Evolutionary conservation across 1,284 basidiomycete species (phyloP).

Genomic region (Bjerkandera adusta): DNA sequence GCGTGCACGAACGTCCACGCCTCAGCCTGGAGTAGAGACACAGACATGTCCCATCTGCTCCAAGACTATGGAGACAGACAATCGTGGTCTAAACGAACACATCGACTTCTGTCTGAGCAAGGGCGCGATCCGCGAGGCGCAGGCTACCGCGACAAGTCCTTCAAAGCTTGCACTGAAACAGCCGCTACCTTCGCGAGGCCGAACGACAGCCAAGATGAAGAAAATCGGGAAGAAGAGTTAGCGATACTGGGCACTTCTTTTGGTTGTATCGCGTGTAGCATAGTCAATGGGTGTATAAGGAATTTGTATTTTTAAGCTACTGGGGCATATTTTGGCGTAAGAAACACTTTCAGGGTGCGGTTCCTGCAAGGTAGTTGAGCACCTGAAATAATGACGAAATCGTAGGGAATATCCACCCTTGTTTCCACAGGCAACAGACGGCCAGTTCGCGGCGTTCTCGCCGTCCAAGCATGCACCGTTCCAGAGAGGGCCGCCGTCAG

Average conservation of each 20-base stretch:
- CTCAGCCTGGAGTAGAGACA: neutral
- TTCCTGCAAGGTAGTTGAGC: neutral
- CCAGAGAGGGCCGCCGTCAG: conserved; percentile 43
- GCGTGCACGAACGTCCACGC: too few species aligned
- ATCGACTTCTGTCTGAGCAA: conserved; percentile 78
- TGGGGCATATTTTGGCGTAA: neutral
- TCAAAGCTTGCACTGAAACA: neutral
- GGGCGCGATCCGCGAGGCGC: conserved; percentile 65
- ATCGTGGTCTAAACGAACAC: conserved; percentile 68
- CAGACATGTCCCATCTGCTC: conserved; percentile 65
- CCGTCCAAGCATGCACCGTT: conserved; percentile 49
- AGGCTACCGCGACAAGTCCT: conserved; percentile 28
- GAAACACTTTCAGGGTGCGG: neutral
- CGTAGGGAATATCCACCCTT: conserved; percentile 40
- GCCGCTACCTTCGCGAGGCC: neutral
- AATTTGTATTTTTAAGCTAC: too few species aligned
- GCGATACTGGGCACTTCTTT: too few species aligned
- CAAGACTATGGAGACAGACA: conserved; percentile 55
- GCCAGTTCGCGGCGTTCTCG: conserved; percentile 49
- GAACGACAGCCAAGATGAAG: neutral
- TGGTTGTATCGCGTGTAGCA: too few species aligned
- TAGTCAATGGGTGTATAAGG: too few species aligned
- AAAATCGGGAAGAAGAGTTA: neutral
- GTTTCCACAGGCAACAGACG: conserved; percentile 50
- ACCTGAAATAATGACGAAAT: neutral